Conservation (phyloP, 169 alveolate species). For the Plasmodium gonderi region DNA sequence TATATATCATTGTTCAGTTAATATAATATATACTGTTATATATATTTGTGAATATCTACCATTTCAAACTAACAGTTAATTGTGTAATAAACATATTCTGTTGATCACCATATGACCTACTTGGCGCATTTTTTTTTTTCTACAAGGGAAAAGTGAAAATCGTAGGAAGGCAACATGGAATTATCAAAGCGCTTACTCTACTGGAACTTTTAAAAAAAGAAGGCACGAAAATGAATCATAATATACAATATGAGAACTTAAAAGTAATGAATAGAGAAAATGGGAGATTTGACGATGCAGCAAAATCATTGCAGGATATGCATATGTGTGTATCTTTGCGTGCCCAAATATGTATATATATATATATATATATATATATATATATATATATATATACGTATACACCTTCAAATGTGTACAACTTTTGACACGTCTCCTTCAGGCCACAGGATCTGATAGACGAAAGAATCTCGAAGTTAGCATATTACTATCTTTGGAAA, state of each 20-base stretch:
- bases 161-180: constrained; percentile 43
- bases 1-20: neutral
- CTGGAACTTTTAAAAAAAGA: constrained; percentile 24
- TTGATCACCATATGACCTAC: neutral
- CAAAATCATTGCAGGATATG: neutral
- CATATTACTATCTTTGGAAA: neutral
- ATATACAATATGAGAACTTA: constrained; percentile 26
- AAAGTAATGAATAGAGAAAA: neutral
- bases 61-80: too few species aligned
- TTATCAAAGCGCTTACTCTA: constrained; percentile 33
- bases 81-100: neutral
- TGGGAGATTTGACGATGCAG: neutral
- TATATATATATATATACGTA: neutral
- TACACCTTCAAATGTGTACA: too few species aligned
- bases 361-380: neutral
- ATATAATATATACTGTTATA: too few species aligned
- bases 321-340: neutral
- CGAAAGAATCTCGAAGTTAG: neutral
- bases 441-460: constrained; percentile 3
- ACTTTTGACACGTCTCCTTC: too few species aligned
- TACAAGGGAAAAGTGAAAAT: constrained; percentile 40
- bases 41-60: neutral
- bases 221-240: neutral
- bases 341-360: neutral
- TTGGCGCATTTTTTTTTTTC: neutral